These are phyloP conservation scores for Cochlearia excelsa DNA, from an alignment of 345 rosid species.

Conservation along the genomic window DNA sequence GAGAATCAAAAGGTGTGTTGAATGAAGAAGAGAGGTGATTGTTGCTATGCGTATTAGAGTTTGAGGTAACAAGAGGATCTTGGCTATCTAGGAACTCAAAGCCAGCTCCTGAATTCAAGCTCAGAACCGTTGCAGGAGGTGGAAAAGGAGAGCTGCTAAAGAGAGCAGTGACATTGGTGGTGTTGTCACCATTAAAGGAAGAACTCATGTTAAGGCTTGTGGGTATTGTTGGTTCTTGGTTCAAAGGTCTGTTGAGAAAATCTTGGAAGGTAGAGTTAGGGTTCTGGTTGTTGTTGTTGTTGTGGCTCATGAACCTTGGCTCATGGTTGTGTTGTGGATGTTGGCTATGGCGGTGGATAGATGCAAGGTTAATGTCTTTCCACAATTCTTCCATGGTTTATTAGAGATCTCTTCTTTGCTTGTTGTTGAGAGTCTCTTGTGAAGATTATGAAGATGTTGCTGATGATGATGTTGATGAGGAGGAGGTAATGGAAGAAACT, in stretches of 20 bases:
- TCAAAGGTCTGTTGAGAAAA: constrained; percentile 50
- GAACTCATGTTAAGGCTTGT: constrained; percentile 31
- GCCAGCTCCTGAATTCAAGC: constrained; percentile 53
- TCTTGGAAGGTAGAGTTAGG: constrained; percentile 58
- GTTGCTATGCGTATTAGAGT: constrained; percentile 34
- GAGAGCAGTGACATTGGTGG: constrained; percentile 23
- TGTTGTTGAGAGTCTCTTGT: constrained; percentile 15
- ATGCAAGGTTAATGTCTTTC: constrained; percentile 64
- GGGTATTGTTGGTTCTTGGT: constrained; percentile 36
- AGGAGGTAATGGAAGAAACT: constrained; percentile 29
- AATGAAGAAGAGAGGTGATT: constrained; percentile 34
- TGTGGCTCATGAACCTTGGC: constrained; percentile 29
- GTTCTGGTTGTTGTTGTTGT: constrained; percentile 25
- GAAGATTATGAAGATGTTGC: constrained; percentile 11
- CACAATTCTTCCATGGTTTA: constrained; percentile 78
- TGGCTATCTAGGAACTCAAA: constrained; percentile 49
- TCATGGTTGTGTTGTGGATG: constrained; percentile 31
- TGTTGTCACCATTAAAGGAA: constrained; percentile 10
- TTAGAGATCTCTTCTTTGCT: constrained; percentile 23
- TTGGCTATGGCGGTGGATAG: constrained; percentile 43
- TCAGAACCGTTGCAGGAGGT: constrained; percentile 52
- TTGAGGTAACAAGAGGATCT: constrained; percentile 36
- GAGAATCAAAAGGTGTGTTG: constrained; percentile 36
- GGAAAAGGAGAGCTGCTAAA: constrained; percentile 34
- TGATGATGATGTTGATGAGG: constrained; percentile 14